phyloP scores from a whole-genome alignment of 106 monocot species.

The Acorus calamus region DNA sequence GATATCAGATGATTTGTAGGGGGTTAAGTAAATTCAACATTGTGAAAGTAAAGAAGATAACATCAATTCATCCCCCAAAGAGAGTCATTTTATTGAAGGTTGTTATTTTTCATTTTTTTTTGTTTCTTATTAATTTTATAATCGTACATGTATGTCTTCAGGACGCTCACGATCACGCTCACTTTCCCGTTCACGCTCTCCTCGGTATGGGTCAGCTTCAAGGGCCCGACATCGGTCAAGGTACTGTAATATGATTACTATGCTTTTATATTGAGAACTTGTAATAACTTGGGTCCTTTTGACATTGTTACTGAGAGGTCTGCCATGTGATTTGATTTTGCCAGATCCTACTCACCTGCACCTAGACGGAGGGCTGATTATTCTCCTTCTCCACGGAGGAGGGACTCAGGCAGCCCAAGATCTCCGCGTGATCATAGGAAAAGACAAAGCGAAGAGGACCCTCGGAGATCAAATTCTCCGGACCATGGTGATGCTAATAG shows the following conservation, averaged over 20 bases:
- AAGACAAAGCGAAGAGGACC: constrained; percentile 7
- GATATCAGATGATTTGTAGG: too few relatives aligned
- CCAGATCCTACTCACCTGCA: constrained; percentile 59
- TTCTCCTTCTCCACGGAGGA: constrained; percentile 35
- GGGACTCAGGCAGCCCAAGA: constrained; percentile 7
- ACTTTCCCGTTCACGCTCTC: constrained; percentile 43
- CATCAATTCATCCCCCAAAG: too few relatives aligned
- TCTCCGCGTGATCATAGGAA: constrained; percentile 23
- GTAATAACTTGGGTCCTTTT: too few relatives aligned
- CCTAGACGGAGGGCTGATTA: constrained; percentile 28
- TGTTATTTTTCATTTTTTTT: neutral
- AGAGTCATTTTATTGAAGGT: too few relatives aligned
- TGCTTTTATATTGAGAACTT: neutral
- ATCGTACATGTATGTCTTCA: neutral
- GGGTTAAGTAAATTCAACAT: too few relatives aligned
- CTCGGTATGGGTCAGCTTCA: constrained; percentile 15
- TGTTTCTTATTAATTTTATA: neutral
- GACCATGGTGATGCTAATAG: constrained; percentile 10
- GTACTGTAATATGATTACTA: constrained; percentile 9
- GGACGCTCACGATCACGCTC: constrained; percentile 44
- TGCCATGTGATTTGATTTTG: neutral
- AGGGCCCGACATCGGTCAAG: constrained; percentile 25
- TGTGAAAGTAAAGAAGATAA: too few relatives aligned
- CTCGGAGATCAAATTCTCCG: constrained; percentile 25
- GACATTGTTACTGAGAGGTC: too few relatives aligned